A percentile compares a stretch with the other conserved stretches of the same genome.
These are phyloP conservation scores for Rhodotorula sp. DNA, from an alignment of 1,284 basidiomycete species.

Conservation along the genomic window DNA sequence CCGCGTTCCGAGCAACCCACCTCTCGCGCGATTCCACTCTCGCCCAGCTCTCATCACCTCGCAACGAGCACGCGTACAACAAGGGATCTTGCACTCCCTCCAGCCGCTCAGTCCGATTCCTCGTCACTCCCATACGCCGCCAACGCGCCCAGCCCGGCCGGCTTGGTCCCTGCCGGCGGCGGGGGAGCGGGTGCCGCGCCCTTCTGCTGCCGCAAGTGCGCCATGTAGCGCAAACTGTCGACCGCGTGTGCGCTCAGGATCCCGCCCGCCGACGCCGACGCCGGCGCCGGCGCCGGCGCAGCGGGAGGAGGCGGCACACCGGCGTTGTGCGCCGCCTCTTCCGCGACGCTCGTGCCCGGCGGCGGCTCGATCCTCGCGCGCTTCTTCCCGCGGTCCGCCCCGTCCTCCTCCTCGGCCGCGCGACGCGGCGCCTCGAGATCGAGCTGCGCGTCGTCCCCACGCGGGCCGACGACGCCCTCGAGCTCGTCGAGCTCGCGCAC, in stretches of 20 bases:
- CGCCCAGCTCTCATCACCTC: background rate
- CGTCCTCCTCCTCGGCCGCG: slow-evolving; percentile 40
- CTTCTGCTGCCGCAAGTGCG: slow-evolving; percentile 24
- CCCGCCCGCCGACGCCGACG: slow-evolving; percentile 1
- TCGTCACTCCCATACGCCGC: slow-evolving; percentile 41
- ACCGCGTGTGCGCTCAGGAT: slow-evolving; percentile 38
- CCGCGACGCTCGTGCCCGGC: slow-evolving; percentile 56
- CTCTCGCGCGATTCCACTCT: too few relatives aligned
- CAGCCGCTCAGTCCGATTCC: slow-evolving; percentile 24
- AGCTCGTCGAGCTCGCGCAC: slow-evolving; percentile 55
- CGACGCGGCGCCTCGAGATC: slow-evolving; percentile 50
- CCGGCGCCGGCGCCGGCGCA: background rate
- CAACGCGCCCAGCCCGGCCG: slow-evolving; percentile 29
- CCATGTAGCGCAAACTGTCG: slow-evolving; percentile 32
- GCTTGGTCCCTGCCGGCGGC: background rate
- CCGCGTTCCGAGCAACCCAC: too few relatives aligned
- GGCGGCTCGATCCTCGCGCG: slow-evolving; percentile 53
- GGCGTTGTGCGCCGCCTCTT: slow-evolving; percentile 1
- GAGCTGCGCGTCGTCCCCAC: slow-evolving; percentile 39
- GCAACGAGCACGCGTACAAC: background rate
- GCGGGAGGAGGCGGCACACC: background rate
- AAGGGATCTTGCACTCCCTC: background rate
- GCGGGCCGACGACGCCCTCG: slow-evolving; percentile 45
- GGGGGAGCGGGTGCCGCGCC: background rate
- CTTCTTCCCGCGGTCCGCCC: slow-evolving; percentile 35